Evolutionary conservation across 306 rosid species (phyloP).

Genomic region (Medicago ruthenica): DNA sequence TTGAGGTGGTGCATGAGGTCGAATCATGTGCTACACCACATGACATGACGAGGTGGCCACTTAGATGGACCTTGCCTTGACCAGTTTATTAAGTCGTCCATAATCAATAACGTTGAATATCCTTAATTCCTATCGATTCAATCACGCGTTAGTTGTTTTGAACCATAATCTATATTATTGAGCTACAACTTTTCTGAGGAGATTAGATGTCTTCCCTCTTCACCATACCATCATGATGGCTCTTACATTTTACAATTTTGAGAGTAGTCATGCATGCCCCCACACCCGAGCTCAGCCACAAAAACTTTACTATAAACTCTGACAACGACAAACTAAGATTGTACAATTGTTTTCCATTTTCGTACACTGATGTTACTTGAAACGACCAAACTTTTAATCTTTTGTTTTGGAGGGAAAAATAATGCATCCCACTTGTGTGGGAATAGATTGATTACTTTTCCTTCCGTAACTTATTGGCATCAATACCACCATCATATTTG

Average conservation of each 20-base stretch:
- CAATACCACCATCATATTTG: not conserved
- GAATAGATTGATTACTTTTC: constrained; percentile 18
- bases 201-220: not conserved
- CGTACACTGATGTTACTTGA: constrained; percentile 44
- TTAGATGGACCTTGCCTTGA: no score
- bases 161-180: no score
- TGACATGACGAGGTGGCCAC: no score
- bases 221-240: not conserved
- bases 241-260: not conserved
- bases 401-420: constrained; percentile 27
- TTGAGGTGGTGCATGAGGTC: no score
- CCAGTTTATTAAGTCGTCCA: no score
- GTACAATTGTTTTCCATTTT: constrained; percentile 33
- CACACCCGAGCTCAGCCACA: constrained; percentile 7
- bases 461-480: not conserved
- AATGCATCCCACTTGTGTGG: constrained; percentile 47
- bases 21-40: no score
- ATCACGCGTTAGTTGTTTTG: no score
- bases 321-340: constrained; percentile 21
- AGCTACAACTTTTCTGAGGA: not conserved
- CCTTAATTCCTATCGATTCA: no score
- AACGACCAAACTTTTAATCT: not conserved
- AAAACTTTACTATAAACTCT: constrained; percentile 35
- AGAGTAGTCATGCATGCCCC: not conserved
- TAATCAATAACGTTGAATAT: no score